Conservation (phyloP, 2,329 filamentous ascomycete genomes). For the Calcarisporium arbuscula region DNA sequence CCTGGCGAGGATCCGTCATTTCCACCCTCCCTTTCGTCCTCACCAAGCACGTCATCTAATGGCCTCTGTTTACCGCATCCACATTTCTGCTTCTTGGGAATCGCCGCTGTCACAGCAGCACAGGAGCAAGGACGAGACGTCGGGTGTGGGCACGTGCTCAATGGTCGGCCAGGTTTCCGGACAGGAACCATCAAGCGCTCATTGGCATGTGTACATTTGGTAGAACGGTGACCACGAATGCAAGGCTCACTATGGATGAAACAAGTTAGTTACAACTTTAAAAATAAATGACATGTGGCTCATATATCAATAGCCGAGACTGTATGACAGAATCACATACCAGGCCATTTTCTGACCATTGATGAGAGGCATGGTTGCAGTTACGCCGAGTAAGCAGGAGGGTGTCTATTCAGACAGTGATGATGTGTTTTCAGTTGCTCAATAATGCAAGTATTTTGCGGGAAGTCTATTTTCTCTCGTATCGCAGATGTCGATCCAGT, state of each 20-base stretch:
- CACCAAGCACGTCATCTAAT: too few species aligned
- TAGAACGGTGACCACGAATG: slow-evolving; percentile 69
- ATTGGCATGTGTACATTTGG: slow-evolving; percentile 63
- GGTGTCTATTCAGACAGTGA: too few species aligned
- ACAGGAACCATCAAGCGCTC: slow-evolving; percentile 66
- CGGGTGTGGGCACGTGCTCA: slow-evolving; percentile 64
- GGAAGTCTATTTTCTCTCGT: too few species aligned
- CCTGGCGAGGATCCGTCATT: slow-evolving; percentile 20
- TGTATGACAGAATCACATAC: slow-evolving; percentile 38
- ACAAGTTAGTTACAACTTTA: slow-evolving; percentile 3
- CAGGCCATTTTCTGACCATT: slow-evolving; percentile 69
- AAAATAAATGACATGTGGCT: not conserved
- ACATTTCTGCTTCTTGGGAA: slow-evolving; percentile 53
- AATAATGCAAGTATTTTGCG: too few species aligned
- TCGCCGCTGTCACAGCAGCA: slow-evolving; percentile 57
- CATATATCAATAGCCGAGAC: not conserved
- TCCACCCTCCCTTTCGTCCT: slow-evolving; percentile 19
- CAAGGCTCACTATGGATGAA: slow-evolving; percentile 56
- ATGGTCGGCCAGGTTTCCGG: slow-evolving; percentile 63
- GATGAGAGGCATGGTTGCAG: slow-evolving; percentile 59
- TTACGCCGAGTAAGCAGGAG: too few species aligned
- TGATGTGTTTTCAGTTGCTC: too few species aligned
- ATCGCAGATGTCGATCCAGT: too few species aligned
- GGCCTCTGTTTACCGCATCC: slow-evolving; percentile 36
- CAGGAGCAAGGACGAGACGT: slow-evolving; percentile 55